Base-by-base conservation (phyloP, 345 rosid genomes). In the Rhizophora apiculata region DNA sequence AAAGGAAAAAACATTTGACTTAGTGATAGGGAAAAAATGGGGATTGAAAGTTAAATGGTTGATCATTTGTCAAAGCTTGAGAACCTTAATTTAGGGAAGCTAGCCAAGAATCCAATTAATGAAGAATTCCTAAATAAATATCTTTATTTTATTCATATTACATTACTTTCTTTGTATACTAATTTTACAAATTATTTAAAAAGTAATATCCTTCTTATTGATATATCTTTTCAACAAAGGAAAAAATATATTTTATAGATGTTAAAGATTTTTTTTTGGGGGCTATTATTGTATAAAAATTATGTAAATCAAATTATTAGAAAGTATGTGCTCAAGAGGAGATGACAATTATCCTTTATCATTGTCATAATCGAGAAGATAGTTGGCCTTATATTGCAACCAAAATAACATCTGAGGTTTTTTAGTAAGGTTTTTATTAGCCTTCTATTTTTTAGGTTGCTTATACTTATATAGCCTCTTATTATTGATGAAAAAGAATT, bases 401-500 rank as follows among this genome's bases (percentile, higher is more conserved):
- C 8, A 52, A 21, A 52, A 52, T 19, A 16, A 2, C 2, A 0
- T 16, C 1, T 4, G 19, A 6, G 21, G 21, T 52, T 21, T 8
- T 19, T 16, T 10, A 52, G 8, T 19, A 2, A 52, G 7, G 55
- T 52, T 51, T 51, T 19, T 52, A 52, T 52, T 52, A 6, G 21
- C 21, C 21, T 16, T 16, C 2, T 52, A 8, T 52, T 19, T 19
- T 19, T 19, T 19, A 0, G 8, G 0, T 18, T 51, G 8, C 22
- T 19, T 32, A 6, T 32, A 1, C 36, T 32, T 32, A 32, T 32
- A 6, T 1, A 32, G 1, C 36, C 36, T 32, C 6, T 32, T 32
- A 0, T 5, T 0, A 32, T 32, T 1, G 5, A 6, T 32, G 7
- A 5, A 6, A 6, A 6, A 32, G 1, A 0, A 32, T 6, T 5